These are phyloP conservation scores for Westerdykella sp. DNA, from an alignment of 2,329 filamentous ascomycete genomes.

Conservation along the genomic window DNA sequence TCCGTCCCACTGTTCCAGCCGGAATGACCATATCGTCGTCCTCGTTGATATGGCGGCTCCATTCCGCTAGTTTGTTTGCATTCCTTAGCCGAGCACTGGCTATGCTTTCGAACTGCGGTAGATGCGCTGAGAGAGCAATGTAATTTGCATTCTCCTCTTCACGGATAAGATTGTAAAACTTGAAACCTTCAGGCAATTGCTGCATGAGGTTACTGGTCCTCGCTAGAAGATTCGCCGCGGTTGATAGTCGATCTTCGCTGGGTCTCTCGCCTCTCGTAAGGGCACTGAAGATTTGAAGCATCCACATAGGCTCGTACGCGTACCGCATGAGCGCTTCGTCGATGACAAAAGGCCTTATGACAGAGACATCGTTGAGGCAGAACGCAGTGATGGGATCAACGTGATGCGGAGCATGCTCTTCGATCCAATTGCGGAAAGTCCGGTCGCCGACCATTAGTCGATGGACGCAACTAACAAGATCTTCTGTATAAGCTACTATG, in stretches of 20 bases:
- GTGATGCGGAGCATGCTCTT: slow-evolving; percentile 13
- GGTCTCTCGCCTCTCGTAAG: slow-evolving; percentile 48
- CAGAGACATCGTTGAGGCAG: slow-evolving; percentile 50
- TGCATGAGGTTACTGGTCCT: slow-evolving; percentile 71
- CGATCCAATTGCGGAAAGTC: slow-evolving; percentile 30
- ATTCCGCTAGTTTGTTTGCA: neutral
- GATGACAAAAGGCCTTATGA: slow-evolving; percentile 55
- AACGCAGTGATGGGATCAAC: slow-evolving; percentile 39
- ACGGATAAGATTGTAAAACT: slow-evolving; percentile 67
- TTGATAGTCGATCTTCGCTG: slow-evolving; percentile 44
- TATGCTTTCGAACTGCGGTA: slow-evolving; percentile 55
- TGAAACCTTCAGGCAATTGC: slow-evolving; percentile 63
- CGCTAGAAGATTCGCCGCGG: slow-evolving; percentile 58
- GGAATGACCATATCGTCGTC: slow-evolving; percentile 55
- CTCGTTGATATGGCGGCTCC: neutral
- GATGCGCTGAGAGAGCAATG: slow-evolving; percentile 59
- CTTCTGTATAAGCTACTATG: slow-evolving; percentile 65
- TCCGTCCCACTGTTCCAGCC: slow-evolving; percentile 59
- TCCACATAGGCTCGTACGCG: slow-evolving; percentile 77
- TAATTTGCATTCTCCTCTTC: slow-evolving; percentile 83
- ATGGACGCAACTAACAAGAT: slow-evolving; percentile 61
- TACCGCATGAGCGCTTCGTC: slow-evolving; percentile 68
- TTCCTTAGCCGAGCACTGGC: neutral
- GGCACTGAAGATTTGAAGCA: slow-evolving; percentile 64
- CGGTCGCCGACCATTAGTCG: slow-evolving; percentile 54